Evolutionary conservation across 306 rosid species (phyloP), one percentile per base, ranked within the genome.

Genomic region (Acacia crassicarpa): DNA sequence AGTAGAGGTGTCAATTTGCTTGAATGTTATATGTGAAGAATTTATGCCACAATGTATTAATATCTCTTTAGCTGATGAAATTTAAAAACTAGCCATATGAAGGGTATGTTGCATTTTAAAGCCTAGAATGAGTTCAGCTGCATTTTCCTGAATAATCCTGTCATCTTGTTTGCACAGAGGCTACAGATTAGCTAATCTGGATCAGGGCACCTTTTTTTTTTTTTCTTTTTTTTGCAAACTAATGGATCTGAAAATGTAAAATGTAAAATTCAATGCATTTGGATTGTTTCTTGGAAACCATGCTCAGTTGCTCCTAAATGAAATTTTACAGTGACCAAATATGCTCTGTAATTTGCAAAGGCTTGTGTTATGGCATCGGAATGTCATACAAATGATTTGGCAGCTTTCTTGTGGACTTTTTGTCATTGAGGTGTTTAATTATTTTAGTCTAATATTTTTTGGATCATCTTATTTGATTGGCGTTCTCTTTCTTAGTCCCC

Each of bases 401-500:
- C 3, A 7, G 59, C 59, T 53, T 53, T 19, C 59, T 53, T 53
- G 1, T 53, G 59, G 10, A 19, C 23, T 53, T 17, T 79, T 83
- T 79, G 72, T 20, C 35, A 45, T 33, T 44, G 6, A 74, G 38
- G 67, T 44, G 49, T 66, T 65, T 11, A 32, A 40, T 83, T 78
- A 76, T 20, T 23, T 16, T 70, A 51, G 19, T 20, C 46, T 35
- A 16, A 15, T n/a, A 44, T 77, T 70, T 83, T 32, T 10, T 61
- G 72, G 54, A 32, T 69, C 41, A 53, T 58, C 74, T 73, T 27
- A 14, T 68, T 67, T 82, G 35, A 56, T 72, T 41, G 13, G 40
- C 6, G 6, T 32, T 75, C 30, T 63, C 15, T 76, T 51, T 78
- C 69, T 78, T 61, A 41, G 41, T 65, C 30, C n/a, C n/a, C n/a